phyloP scores from a whole-genome alignment of 805 yeast genomes.

The Ogataea wickerhamii region DNA sequence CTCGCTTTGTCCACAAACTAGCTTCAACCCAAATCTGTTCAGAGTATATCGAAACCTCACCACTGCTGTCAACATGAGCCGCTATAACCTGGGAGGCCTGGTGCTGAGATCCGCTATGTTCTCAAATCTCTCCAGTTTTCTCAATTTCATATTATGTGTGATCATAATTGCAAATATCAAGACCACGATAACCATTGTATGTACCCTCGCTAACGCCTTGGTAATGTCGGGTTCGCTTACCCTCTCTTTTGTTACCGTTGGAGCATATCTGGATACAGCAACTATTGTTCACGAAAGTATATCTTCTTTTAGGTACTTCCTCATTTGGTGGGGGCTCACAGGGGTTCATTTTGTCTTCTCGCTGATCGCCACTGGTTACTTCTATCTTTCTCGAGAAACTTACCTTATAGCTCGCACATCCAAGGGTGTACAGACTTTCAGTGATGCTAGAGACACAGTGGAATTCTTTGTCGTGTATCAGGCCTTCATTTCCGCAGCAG shows the following conservation, averaged over 20 bases:
- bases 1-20: slow-evolving; percentile 5
- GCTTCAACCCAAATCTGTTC: slow-evolving; percentile 12
- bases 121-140: slow-evolving; percentile 11
- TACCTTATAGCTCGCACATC: slow-evolving; percentile 7
- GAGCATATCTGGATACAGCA: slow-evolving; percentile 7
- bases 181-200: slow-evolving; percentile 6
- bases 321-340: slow-evolving; percentile 16
- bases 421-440: slow-evolving; percentile 5
- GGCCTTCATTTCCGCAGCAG: slow-evolving; percentile 4
- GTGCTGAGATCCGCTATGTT: slow-evolving; percentile 12
- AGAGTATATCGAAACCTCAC: slow-evolving; percentile 8
- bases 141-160: slow-evolving; percentile 11
- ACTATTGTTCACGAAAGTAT: slow-evolving; percentile 13
- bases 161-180: slow-evolving; percentile 12
- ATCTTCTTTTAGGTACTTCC: slow-evolving; percentile 13
- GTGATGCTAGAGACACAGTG: slow-evolving; percentile 9
- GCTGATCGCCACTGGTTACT: slow-evolving; percentile 7
- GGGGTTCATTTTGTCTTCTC: slow-evolving; percentile 10
- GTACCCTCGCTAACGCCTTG: slow-evolving; percentile 6
- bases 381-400: slow-evolving; percentile 4
- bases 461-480: slow-evolving; percentile 15
- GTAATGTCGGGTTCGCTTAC: slow-evolving; percentile 10
- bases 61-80: slow-evolving; percentile 11
- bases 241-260: slow-evolving; percentile 9
- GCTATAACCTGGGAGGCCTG: slow-evolving; percentile 12